Base-by-base conservation (phyloP, 108 stramenopile genomes). In the Cyclotella sp. region DNA sequence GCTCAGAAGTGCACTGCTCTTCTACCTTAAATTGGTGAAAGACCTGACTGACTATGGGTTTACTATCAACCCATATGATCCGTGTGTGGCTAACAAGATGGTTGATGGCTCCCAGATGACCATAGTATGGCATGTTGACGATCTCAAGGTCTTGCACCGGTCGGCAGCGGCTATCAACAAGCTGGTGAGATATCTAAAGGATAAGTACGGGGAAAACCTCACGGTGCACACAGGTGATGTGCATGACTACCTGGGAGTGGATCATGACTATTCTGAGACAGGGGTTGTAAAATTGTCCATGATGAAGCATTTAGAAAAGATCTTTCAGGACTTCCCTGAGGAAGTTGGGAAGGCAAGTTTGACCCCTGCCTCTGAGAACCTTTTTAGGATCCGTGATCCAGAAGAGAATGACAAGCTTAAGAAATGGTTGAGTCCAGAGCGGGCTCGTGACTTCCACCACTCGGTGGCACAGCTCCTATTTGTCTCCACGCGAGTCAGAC, bases 101-200 rank as follows among this genome's bases (percentile, higher is more conserved):
- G 52, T 46, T 22, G 24, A 60, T 29, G 28, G 58, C 14, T 15
- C 24, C 21, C 58, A 60, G 24, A 60, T 60, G 11, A 87, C 87
- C 1, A 41, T 85, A 0, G 64, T 72, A 9, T 83, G 81, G 77
- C 70, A 88, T 74, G 84, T 88, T 11, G 87, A 87, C 47, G 83
- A 89, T 53, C 18, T 73, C 14, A 86, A 84, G 39, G 65, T 74
- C n/a, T 82, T 70, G n/a, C 86, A 87, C 47, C 46, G 19, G 22
- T 72, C 77, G 19, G 68, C 61, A 0, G 28, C 26, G 21, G 73
- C 75, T 11, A 46, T 74, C 8, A 39, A 29, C 18, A 60, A 60
- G 15, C 24, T 60, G 18, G 28, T 22, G 28, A 15, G 24, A 28
- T 60, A 24, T 18, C 26, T 60, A 29, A 60, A 29, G 15, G 24